Conservation (phyloP, 2,329 filamentous ascomycete species). For the Hypoxylon sp. region DNA sequence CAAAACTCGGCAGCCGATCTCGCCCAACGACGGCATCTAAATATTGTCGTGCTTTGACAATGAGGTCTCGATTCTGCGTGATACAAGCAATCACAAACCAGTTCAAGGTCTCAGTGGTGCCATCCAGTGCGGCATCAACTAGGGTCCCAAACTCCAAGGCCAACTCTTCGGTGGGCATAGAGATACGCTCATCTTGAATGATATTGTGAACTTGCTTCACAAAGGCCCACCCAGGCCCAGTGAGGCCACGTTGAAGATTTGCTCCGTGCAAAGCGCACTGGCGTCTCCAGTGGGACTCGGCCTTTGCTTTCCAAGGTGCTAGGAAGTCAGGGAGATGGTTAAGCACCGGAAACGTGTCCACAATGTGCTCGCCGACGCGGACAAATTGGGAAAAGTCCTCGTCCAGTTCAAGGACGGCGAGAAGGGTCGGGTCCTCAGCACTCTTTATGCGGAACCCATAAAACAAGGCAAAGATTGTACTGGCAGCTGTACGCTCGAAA, state of each 20-base stretch:
- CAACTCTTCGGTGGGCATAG: conserved; percentile 50
- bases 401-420: conserved; percentile 46
- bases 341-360: conserved; percentile 59
- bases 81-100: conserved; percentile 54
- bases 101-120: conserved; percentile 48
- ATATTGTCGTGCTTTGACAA: conserved; percentile 56
- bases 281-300: conserved; percentile 49
- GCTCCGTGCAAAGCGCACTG: conserved; percentile 38
- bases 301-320: conserved; percentile 54
- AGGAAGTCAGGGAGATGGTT: conserved; percentile 56
- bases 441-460: conserved; percentile 55
- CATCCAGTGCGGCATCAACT: conserved; percentile 51
- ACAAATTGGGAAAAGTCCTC: conserved; percentile 46
- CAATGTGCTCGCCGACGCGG: conserved; percentile 55
- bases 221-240: conserved; percentile 51
- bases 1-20: conserved; percentile 56
- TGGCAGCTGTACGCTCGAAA: conserved; percentile 53
- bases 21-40: conserved; percentile 59
- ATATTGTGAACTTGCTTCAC: conserved; percentile 48
- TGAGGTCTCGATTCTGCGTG: conserved; percentile 39
- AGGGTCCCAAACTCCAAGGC: conserved; percentile 53
- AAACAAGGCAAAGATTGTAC: conserved; percentile 55
- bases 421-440: conserved; percentile 46
- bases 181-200: conserved; percentile 29
- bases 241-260: conserved; percentile 19